Percentiles rank a stretch among this genome's conserved stretches.
Conservation (phyloP, 371 early-diverging fungal genomes). For the Rhizopus arrhizus region DNA sequence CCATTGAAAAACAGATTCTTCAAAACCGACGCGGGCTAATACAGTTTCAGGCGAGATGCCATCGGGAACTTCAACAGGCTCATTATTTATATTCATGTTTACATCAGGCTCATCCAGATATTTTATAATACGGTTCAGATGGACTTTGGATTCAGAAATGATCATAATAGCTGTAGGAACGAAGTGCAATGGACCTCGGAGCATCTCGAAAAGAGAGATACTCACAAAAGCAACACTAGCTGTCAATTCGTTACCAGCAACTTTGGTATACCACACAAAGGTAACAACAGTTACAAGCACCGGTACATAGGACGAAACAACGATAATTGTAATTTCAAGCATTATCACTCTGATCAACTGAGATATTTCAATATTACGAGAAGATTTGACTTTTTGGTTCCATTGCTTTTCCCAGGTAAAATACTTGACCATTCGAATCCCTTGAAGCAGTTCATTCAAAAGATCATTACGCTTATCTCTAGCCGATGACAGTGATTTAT, state of each 20-base stretch:
- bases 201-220: constrained; percentile 60
- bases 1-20: constrained; percentile 55
- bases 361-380: constrained; percentile 58
- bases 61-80: constrained; percentile 17
- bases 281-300: constrained; percentile 56
- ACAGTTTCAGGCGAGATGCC: constrained; percentile 20
- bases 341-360: constrained; percentile 41
- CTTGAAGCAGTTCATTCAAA: constrained; percentile 63
- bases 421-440: constrained; percentile 69
- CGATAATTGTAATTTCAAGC: constrained; percentile 38
- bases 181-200: constrained; percentile 55
- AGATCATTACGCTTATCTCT: constrained; percentile 51
- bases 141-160: constrained; percentile 51
- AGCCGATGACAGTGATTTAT: constrained; percentile 24
- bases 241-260: constrained; percentile 49
- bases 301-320: constrained; percentile 52
- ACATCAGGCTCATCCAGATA: constrained; percentile 60
- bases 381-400: constrained; percentile 47
- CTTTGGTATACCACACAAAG: constrained; percentile 64
- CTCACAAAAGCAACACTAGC: constrained; percentile 64
- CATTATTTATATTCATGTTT: constrained; percentile 29
- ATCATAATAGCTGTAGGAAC: constrained; percentile 44
- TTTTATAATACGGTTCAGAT: constrained; percentile 53
- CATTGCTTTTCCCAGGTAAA: constrained; percentile 71
- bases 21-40: constrained; percentile 50